Conservation (phyloP, 108 stramenopile genomes). For the Fistulifera pelliculosa region DNA sequence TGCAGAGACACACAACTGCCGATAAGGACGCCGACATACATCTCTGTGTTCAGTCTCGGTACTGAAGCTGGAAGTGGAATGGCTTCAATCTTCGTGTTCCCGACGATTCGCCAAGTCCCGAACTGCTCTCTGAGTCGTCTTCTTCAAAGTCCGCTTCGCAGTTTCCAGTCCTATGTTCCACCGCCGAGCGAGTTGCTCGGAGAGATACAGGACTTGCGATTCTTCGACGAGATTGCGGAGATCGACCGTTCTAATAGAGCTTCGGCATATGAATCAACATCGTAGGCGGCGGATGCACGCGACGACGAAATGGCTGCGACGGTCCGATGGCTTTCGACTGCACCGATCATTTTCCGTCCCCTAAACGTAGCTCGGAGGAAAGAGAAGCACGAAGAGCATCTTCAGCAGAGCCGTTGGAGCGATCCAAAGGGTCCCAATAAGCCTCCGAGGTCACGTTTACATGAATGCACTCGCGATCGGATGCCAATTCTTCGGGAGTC, state of each 20-base stretch:
- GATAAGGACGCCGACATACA: slow-evolving; percentile 22
- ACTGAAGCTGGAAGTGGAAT: slow-evolving; percentile 14
- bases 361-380: no score
- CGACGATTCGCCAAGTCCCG: slow-evolving; percentile 7
- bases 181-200: background rate
- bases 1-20: background rate
- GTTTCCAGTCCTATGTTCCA: slow-evolving; percentile 19
- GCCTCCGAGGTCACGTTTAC: slow-evolving; percentile 2
- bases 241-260: background rate
- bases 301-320: no score
- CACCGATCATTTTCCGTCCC: no score
- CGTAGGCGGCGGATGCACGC: no score
- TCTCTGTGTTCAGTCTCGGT: slow-evolving; percentile 4
- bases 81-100: slow-evolving; percentile 10
- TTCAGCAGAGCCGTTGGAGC: no score
- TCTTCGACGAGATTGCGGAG: background rate
- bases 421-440: background rate
- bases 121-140: slow-evolving; percentile 22
- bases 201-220: background rate
- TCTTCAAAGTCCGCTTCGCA: slow-evolving; percentile 14
- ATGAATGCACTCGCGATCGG: background rate
- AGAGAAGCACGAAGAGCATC: no score
- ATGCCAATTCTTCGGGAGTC: background rate
- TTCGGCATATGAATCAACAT: background rate
- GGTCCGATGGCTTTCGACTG: no score